phyloP scores from a whole-genome alignment of 257 asterid species.

The Solanum piurae region DNA sequence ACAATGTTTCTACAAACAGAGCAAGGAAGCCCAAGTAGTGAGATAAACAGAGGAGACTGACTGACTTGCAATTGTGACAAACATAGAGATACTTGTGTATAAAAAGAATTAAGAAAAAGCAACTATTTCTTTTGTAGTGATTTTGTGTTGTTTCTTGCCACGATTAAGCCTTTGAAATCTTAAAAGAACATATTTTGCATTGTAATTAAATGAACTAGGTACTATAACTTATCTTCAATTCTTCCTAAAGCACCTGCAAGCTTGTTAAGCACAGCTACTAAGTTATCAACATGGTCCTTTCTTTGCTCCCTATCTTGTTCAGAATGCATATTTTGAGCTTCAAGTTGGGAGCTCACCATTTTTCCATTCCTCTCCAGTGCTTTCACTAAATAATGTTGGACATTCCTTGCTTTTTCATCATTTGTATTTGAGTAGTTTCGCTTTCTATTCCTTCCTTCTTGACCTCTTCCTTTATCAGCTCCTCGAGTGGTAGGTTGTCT shows the following conservation, averaged over 20 bases:
- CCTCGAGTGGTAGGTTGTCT: slow-evolving; percentile 27
- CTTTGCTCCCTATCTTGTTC: slow-evolving; percentile 67
- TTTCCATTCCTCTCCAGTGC: slow-evolving; percentile 62
- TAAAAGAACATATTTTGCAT: slow-evolving; percentile 10
- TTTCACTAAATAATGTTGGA: slow-evolving; percentile 37
- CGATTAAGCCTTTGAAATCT: not conserved
- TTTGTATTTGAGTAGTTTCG: slow-evolving; percentile 23
- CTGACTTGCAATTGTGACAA: not conserved
- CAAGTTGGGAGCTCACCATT: slow-evolving; percentile 52
- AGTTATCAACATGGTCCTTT: slow-evolving; percentile 45
- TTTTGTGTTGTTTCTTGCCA: not conserved
- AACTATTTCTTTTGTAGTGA: not conserved
- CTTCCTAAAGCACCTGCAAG: slow-evolving; percentile 69
- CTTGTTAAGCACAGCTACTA: slow-evolving; percentile 55
- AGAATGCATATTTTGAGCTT: slow-evolving; percentile 49
- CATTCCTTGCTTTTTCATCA: slow-evolving; percentile 25
- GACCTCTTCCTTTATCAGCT: slow-evolving; percentile 21
- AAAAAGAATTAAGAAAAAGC: not conserved
- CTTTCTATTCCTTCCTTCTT: slow-evolving; percentile 56
- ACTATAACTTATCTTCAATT: slow-evolving; percentile 75
- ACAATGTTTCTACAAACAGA: not conserved
- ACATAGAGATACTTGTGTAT: not conserved
- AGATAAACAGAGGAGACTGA: not conserved
- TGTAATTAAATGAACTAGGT: not conserved
- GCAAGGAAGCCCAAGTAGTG: not conserved